Evolutionary conservation across 768 basidiomycete species (phyloP).

Genomic region (Leccinum obscurum): DNA sequence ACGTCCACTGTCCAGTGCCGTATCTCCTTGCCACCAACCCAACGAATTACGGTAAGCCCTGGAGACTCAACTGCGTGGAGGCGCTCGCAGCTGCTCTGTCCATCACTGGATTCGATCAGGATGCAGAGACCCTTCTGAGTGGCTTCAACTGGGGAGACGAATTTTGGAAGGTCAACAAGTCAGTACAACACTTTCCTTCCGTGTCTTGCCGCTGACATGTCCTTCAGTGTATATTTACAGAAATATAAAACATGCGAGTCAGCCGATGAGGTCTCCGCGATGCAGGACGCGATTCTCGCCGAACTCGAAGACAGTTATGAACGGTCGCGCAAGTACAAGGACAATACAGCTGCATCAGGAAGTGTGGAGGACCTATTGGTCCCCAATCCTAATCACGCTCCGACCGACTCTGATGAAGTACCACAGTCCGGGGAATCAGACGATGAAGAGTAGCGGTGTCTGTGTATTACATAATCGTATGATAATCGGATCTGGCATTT

Average conservation of each 20-base stretch:
- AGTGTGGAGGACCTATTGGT: conserved; percentile 63
- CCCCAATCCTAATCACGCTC: conserved; percentile 64
- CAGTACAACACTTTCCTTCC: background rate
- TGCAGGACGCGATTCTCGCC: conserved; percentile 68
- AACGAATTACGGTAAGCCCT: conserved; percentile 97
- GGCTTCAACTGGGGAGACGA: conserved; percentile 91
- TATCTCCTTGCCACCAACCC: conserved; percentile 96
- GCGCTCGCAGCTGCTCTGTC: conserved; percentile 94
- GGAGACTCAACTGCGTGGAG: conserved; percentile 94
- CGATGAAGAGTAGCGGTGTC: background rate
- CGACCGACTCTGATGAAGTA: conserved; percentile 19
- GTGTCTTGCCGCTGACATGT: background rate
- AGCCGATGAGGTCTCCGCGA: conserved; percentile 53
- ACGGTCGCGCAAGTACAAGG: conserved; percentile 46
- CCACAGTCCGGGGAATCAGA: background rate
- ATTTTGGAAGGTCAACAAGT: conserved; percentile 87
- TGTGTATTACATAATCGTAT: background rate
- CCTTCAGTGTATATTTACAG: conserved; percentile 50
- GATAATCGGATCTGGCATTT: background rate
- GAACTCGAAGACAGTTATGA: conserved; percentile 66
- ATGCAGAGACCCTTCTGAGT: conserved; percentile 75
- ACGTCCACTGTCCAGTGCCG: conserved; percentile 59
- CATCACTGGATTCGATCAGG: conserved; percentile 81
- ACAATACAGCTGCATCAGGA: conserved; percentile 36
- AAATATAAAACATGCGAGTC: conserved; percentile 73